Percentiles rank a stretch among this genome's conserved stretches.
phyloP scores from a whole-genome alignment of 441 rosid genomes.

The Macaranga tanarius region DNA sequence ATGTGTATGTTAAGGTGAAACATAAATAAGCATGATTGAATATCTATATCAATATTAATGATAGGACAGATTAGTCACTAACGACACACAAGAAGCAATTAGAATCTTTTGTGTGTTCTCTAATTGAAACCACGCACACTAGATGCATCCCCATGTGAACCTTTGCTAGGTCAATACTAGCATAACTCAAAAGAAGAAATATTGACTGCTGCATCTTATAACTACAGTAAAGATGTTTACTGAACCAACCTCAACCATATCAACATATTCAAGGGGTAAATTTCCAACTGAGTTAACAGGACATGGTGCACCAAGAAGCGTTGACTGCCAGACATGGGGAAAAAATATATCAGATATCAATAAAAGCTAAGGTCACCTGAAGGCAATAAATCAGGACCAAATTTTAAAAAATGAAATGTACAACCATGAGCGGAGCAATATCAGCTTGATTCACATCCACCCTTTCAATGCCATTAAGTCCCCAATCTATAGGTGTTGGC shows the following conservation, averaged over 20 bases:
- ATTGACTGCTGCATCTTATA: not conserved
- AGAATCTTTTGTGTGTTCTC: not conserved
- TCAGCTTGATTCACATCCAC: constrained; percentile 99
- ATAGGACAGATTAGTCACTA: not conserved
- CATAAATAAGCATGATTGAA: not conserved
- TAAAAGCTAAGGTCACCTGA: constrained; percentile 16
- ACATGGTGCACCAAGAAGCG: constrained; percentile 90
- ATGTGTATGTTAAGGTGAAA: not conserved
- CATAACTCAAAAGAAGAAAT: not conserved
- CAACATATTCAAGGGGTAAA: constrained; percentile 77
- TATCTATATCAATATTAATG: not conserved
- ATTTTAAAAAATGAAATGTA: constrained; percentile 23
- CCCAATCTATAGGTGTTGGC: constrained; percentile 89
- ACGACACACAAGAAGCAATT: not conserved
- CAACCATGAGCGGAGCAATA: constrained; percentile 93
- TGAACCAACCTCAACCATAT: constrained; percentile 67
- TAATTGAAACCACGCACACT: not conserved
- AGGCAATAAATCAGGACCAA: constrained; percentile 15
- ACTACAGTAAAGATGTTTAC: not conserved
- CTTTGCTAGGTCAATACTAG: not conserved
- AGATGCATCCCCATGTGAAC: not conserved
- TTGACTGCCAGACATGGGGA: constrained; percentile 57
- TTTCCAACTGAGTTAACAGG: constrained; percentile 96
- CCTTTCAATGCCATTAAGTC: constrained; percentile 73
- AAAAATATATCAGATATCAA: constrained; percentile 21